Evolutionary conservation across 2,329 filamentous ascomycete genomes (phyloP), one percentile per base, ranked within the genome.

Genomic region (Orbilia quercus): DNA sequence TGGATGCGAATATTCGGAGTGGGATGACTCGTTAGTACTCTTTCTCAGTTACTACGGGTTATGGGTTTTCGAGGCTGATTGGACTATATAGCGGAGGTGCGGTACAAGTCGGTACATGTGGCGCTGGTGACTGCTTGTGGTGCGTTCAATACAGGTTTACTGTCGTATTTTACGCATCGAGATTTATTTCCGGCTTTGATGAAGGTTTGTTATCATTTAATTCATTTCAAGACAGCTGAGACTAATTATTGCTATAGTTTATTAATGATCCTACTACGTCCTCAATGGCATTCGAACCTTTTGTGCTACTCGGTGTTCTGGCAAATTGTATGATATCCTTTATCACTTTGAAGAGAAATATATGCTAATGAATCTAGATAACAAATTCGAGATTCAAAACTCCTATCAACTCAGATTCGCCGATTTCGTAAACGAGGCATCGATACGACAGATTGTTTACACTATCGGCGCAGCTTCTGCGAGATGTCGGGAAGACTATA

Each of bases 351-450:
- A 11, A 7, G 22, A 42, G 20, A 44, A 9, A n/a, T 69, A 4
- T 16, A 28, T 42, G 12, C 42, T 28, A 16, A 34, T 11, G 38
- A 14, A 44, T n/a, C n/a, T 44, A 78, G 77, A 98, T 85, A 98
- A 99, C 85, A 99, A 98, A 81, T 99, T 99, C 79, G 95, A 99
- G 81, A 94, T 96, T 66, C 93, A 96, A 80, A 99, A 99, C 77
- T 94, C 94, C 0, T 99, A 99, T 78, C 90, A 95, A 78, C 83
- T 96, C 75, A 90, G 94, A 25, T 85, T 99, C 14, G 92, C 94
- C 77, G 93, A 98, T 80, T 98, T 98, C 81, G 92, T 97, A 78
- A 96, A 99, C 79, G 93, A 98, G 79, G 83, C 85, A 0, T 90
- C 90, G 1, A 97, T 98, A 77, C 86, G 89, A 71, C 91, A 91